Evolutionary conservation across 306 rosid species (phyloP).

Genomic region (Chamaecrista fasciculata): DNA sequence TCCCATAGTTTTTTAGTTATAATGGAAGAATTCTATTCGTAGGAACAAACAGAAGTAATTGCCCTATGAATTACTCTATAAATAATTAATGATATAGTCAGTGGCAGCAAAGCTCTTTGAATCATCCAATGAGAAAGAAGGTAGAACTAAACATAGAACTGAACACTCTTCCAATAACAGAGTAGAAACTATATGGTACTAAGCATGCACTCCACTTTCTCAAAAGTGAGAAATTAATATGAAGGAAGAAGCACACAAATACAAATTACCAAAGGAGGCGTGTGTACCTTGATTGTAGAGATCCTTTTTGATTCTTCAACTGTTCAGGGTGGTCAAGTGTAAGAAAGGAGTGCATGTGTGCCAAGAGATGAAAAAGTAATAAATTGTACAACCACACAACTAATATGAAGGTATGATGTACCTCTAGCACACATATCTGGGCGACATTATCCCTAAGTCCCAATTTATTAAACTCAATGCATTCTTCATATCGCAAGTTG

Average conservation of each 20-base stretch:
- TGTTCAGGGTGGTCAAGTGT: conserved; percentile 38
- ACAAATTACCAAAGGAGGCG: conserved; percentile 14
- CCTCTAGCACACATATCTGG: conserved; percentile 92
- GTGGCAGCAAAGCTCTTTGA: neutral
- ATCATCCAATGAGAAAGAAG: neutral
- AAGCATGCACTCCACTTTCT: neutral
- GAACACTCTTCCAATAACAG: neutral
- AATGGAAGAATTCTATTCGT: too few relatives aligned
- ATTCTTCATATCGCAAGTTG: conserved; percentile 76
- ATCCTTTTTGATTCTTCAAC: conserved; percentile 48
- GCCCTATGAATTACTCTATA: too few relatives aligned
- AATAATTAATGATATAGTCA: neutral
- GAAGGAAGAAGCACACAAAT: conserved; percentile 12
- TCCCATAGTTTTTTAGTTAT: too few relatives aligned
- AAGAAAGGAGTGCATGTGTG: conserved; percentile 20
- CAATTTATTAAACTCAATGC: conserved; percentile 76
- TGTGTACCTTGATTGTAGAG: conserved; percentile 54
- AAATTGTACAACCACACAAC: conserved; percentile 12
- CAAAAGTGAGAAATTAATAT: neutral
- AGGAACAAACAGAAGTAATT: too few relatives aligned
- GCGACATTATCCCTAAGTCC: conserved; percentile 97
- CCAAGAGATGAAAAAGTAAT: conserved; percentile 8
- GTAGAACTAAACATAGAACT: conserved; percentile 20
- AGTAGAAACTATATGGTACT: neutral
- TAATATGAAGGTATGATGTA: conserved; percentile 26